Evolutionary conservation across 495 filamentous ascomycete species (phyloP), one percentile per base, ranked within the genome.

Genomic region (Trichoderma gamsii): DNA sequence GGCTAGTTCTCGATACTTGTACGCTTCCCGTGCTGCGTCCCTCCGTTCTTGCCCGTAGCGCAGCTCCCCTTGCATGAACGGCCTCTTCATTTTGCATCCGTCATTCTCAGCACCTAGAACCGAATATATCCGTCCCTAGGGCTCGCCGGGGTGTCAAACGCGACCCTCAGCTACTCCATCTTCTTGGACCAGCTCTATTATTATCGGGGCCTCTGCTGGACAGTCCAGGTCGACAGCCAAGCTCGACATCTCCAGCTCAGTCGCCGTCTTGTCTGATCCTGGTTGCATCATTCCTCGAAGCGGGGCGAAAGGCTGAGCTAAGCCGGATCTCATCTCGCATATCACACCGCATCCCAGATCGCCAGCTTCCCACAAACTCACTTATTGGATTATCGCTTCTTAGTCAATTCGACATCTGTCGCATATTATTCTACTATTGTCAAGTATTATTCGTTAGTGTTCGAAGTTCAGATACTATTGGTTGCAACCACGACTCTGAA

Each of bases 51-150:
- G 56, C 56, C 56, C 56, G 56, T 61, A 29, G 56, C 27, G 27
- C 4, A 11, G 44, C 25, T 21, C 56, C 56, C 56, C 56, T 61
- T 61, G 56, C 56, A 61, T 61, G 56, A 61, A 32, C 56, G 56
- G 23, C 56, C 27, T 32, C 27, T 61, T 61, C 56, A 15, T 32
- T 61, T 61, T 61, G 56, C 56, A 61, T 61, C 56, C 56, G 56
- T 61, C 56, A 61, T 21, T 16, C 11, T 32, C 27, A 61, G 27
- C 27, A 61, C 56, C 56, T 61, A 61, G 23, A 61, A 32, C 56
- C 56, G 27, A 61, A 61, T 32, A 27, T 32, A 32, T 61, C 27
- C 56, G 56, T 16, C 56, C 16, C 23, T 61, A 7, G 25, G 23
- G 27, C 56, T 32, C 23, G 11, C 56, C 11, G 8, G 27, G n/a